Base-by-base conservation (phyloP, 2,329 filamentous ascomycete genomes). In the Cladosporium sp. region DNA sequence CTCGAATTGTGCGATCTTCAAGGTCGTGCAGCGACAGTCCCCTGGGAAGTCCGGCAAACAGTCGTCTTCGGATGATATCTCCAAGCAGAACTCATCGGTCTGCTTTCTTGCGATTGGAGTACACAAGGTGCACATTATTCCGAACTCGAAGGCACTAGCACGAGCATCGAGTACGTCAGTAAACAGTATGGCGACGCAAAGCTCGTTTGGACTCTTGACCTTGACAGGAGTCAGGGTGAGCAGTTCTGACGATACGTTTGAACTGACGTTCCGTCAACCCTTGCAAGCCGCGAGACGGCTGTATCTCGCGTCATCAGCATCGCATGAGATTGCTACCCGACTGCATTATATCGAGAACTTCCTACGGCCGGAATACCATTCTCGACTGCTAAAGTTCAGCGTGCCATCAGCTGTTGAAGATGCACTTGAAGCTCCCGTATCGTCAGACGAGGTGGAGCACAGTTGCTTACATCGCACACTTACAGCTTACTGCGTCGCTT, bases 61-160 rank as follows among this genome's bases (percentile, higher is more conserved):
- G 50, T 77, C 81, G 3, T 85, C 84, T 7, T 78, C 79, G 13
- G 85, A 87, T 54, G 84, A 87, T 59, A 66, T 87, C 41, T 76
- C 81, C 45, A 87, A 86, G 62, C 68, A 83, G 28, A 77, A 78
- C 37, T 81, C 83, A 9, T 81, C 78, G 9, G 78, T 85, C 19
- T 86, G 81, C 67, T 86, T 86, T 63, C 74, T 88, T 56, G 84
- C 80, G 6, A 77, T 88, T 63, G 85, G 85, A 16, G 76, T 84
- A 32, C 83, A 87, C 70, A 85, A 84, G 64, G 70, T 87, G 33
- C 84, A 87, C 68, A 62, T 88, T 45, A 77, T 88, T 43, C 83
- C 83, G n/a, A 64, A 85, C 32, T 77, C 81, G 40, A 85, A 83
- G 59, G 71, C 76, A 16, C 73, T 62, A 7, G 56, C 72, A 32